Evolutionary conservation across 257 asterid genomes (phyloP).

Genomic region (Thymus quinquecostatus): DNA sequence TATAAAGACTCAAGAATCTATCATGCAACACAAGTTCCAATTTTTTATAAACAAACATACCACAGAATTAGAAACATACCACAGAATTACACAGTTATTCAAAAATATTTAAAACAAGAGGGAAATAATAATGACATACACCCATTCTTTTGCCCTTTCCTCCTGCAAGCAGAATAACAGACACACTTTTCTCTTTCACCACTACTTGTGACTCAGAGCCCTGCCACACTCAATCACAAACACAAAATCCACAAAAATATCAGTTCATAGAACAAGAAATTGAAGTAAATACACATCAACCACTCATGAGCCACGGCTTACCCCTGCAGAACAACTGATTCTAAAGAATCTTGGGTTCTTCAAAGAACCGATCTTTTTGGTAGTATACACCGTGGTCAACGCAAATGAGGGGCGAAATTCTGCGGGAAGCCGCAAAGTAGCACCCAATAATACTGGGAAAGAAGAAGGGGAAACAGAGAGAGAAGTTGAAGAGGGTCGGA

Average conservation of each 20-base stretch:
- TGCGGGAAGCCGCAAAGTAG: conserved; percentile 31
- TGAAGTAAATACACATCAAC: not conserved
- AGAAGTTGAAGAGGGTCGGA: conserved; percentile 28
- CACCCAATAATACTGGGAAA: conserved; percentile 38
- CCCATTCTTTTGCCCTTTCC: conserved; percentile 99
- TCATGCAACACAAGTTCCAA: conserved; percentile 2
- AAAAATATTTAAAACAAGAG: not conserved
- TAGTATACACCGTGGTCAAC: conserved; percentile 1
- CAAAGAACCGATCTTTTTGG: conserved; percentile 38
- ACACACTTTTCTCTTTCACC: conserved; percentile 80
- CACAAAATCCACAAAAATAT: conserved; percentile 11
- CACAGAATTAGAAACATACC: conserved; percentile 4
- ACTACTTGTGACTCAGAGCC: conserved; percentile 43
- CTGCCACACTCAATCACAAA: conserved; percentile 39
- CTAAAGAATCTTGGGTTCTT: conserved; percentile 35
- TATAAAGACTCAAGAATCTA: not conserved
- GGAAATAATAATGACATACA: conserved; percentile 38
- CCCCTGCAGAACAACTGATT: conserved; percentile 58
- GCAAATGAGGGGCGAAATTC: conserved; percentile 33
- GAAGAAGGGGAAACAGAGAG: conserved; percentile 34
- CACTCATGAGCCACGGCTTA: conserved; percentile 30
- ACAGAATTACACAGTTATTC: not conserved
- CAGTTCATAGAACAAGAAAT: not conserved
- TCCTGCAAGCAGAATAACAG: conserved; percentile 96
- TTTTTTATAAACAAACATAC: conserved; percentile 8